Evolutionary conservation across 441 rosid genomes (phyloP), one percentile per base, ranked within the genome.

Genomic region (Pelargonium myrrhifolium): DNA sequence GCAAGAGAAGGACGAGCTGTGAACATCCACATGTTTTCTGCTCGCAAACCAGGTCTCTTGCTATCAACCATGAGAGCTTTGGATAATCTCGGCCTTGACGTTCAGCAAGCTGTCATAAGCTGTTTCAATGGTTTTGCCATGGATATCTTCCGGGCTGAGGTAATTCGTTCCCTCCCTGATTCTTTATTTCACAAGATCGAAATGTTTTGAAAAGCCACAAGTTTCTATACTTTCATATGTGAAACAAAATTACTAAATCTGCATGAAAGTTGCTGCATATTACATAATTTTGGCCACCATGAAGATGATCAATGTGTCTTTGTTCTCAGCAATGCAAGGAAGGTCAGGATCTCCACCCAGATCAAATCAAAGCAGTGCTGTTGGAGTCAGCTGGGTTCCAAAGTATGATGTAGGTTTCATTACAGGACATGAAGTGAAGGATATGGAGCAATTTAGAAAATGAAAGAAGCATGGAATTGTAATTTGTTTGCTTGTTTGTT

Each of bases 1-100:
- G 63, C 69, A 67, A 80, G 87, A 69, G 93, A 87, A 83, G 90
- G 90, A 71, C 73, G 88, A 78, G 93, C 86, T 17, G 93, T 90
- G 68, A 88, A 87, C 81, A 88, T 90, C 67, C 95, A 90, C 79
- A 90, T 90, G 93, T 87, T 87, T 45, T 88, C 89, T 42, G 80
- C 84, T 45, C 81, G 87, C 53, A 84, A 77, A 78, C 86, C 87
- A 11, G 90, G 90, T 21, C 89, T 87, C 64, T 58, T 87, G 80
- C 83, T 86, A 40, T 86, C 93, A 43, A 81, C 55, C 15, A 12
- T 47, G 55, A 47, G 55, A 47, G 55, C 55, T 3, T 47, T 47
- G 55, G 55, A 47, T 11, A 14, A 14, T 47, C 55, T 47, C n/a
- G 55, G 55, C n/a, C 15, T 47, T 15, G 55, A 47, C 5, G 55